Evolutionary conservation across 129 eudicot species (phyloP).

Genomic region (Flaveria ramosissima): DNA sequence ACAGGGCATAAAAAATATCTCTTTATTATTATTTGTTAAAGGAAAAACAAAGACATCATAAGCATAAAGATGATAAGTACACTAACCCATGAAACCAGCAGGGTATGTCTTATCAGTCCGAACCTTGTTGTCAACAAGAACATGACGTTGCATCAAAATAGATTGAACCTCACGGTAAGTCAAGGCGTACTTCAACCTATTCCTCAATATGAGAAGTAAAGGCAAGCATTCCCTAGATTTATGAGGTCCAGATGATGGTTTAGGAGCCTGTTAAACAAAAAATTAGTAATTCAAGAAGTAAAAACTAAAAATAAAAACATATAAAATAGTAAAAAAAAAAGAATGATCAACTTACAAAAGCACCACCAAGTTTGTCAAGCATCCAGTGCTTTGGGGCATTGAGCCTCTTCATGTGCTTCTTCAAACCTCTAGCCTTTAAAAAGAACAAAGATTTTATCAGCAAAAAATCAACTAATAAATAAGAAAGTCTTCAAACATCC

Average conservation of each 20-base stretch:
- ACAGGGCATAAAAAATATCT: not conserved
- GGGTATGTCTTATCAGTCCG: constrained; percentile 66
- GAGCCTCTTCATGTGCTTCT: constrained; percentile 71
- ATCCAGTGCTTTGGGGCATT: constrained; percentile 69
- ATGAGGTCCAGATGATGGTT: constrained; percentile 66
- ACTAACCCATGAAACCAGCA: constrained; percentile 63
- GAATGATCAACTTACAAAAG: constrained; percentile 43
- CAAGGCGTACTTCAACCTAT: constrained; percentile 55
- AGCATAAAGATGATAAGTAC: not conserved
- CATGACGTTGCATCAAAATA: constrained; percentile 60
- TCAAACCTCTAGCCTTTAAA: constrained; percentile 52
- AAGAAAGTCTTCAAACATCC: not conserved
- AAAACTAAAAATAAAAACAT: not conserved
- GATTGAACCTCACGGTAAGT: constrained; percentile 59
- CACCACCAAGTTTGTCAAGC: constrained; percentile 68
- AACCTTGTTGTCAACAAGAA: constrained; percentile 57
- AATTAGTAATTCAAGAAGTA: not conserved
- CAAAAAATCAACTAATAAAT: not conserved
- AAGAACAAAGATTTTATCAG: not conserved
- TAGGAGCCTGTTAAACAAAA: constrained; percentile 47
- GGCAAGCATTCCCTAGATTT: constrained; percentile 60
- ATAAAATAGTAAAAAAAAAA: not conserved
- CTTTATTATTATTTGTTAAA: not conserved
- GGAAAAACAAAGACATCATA: not conserved
- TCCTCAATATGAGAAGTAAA: constrained; percentile 51